A percentile compares a stretch with the other conserved stretches of the same genome.
phyloP scores from a whole-genome alignment of 345 rosid species.

The Linum trigynum region DNA sequence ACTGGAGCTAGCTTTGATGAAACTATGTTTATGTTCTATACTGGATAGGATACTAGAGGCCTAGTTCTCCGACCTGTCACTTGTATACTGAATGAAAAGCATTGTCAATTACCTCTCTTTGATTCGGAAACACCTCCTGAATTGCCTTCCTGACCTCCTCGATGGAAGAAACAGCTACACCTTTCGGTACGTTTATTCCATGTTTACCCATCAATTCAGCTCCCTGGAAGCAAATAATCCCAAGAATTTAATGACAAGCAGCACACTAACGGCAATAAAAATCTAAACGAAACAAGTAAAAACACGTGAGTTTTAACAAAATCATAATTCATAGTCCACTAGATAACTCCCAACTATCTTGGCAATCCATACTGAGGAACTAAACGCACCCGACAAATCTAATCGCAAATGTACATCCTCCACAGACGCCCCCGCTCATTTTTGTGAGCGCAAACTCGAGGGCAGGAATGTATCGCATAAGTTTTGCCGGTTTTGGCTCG shows the following conservation, averaged over 20 bases:
- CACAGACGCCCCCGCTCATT: too few species aligned
- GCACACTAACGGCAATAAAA: too few species aligned
- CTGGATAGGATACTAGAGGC: neutral
- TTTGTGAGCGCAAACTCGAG: too few species aligned
- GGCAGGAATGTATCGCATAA: neutral
- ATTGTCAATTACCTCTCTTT: constrained; percentile 46
- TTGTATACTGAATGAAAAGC: neutral
- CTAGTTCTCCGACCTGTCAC: neutral
- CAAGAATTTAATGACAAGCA: neutral
- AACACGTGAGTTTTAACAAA: neutral
- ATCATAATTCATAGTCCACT: neutral
- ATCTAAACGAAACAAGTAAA: neutral
- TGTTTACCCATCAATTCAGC: constrained; percentile 87
- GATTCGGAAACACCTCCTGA: constrained; percentile 50
- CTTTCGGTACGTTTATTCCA: constrained; percentile 89
- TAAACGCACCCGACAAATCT: neutral
- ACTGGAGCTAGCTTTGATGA: neutral
- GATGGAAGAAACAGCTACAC: constrained; percentile 63
- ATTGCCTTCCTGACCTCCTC: constrained; percentile 58
- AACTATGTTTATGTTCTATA: too few species aligned
- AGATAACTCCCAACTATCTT: neutral
- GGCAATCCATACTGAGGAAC: neutral
- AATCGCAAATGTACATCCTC: too few species aligned
- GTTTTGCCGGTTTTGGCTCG: neutral
- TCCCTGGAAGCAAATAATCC: constrained; percentile 39